These are phyloP conservation scores for Pyrenula massariospora DNA, from an alignment of 495 filamentous ascomycete species.

Conservation along the genomic window DNA sequence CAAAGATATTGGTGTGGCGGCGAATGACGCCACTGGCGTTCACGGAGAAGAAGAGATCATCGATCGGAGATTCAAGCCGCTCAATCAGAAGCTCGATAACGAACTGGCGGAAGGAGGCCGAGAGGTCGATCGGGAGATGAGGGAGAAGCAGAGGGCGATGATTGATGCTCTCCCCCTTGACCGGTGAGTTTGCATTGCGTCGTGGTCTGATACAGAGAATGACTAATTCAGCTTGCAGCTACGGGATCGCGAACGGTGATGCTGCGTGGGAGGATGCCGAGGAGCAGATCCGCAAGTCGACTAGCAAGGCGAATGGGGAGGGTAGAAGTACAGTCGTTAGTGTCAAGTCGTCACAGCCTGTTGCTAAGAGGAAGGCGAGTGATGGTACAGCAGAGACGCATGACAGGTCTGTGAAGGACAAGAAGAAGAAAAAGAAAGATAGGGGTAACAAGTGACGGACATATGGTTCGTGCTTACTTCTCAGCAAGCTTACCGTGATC, in stretches of 20 bases:
- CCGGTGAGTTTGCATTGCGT: constrained; percentile 46
- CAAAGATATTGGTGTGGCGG: constrained; percentile 36
- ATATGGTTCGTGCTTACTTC: too few relatives aligned
- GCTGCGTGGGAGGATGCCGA: constrained; percentile 77
- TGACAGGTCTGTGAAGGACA: constrained; percentile 29
- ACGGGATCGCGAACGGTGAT: constrained; percentile 62
- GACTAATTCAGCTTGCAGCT: constrained; percentile 46
- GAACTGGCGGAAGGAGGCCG: constrained; percentile 78
- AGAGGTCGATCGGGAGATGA: constrained; percentile 56
- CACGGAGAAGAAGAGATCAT: constrained; percentile 30
- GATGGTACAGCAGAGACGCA: constrained; percentile 44
- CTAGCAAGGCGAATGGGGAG: constrained; percentile 12
- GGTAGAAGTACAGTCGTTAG: constrained; percentile 64
- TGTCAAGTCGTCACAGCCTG: constrained; percentile 55
- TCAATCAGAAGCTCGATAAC: constrained; percentile 65
- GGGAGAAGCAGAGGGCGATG: constrained; percentile 68
- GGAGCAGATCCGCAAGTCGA: constrained; percentile 50
- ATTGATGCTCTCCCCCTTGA: constrained; percentile 85
- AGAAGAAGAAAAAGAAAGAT: constrained; percentile 36
- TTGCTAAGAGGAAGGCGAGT: constrained; percentile 66
- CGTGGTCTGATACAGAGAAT: constrained; percentile 9
- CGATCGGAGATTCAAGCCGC: constrained; percentile 42
- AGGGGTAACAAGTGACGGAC: constrained; percentile 43
- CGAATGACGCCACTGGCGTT: constrained; percentile 51
- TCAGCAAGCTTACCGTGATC: too few relatives aligned